Evolutionary conservation across 371 early-diverging fungal species (phyloP).

Genomic region (Syncephalastrum contaminatum): DNA sequence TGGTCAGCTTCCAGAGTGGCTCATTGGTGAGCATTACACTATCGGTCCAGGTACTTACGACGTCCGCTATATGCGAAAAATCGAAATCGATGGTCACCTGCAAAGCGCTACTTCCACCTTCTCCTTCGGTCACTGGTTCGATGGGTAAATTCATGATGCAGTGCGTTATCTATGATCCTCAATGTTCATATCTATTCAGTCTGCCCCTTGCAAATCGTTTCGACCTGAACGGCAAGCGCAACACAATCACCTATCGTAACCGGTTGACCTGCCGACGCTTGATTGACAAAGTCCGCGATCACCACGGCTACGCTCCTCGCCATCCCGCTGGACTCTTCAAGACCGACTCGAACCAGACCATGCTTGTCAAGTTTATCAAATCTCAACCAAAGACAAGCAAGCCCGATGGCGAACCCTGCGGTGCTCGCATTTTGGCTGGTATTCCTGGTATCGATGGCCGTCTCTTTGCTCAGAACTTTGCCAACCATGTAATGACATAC

Average conservation of each 20-base stretch:
- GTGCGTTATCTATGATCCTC: neutral
- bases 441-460: slow-evolving; percentile 61
- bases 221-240: slow-evolving; percentile 55
- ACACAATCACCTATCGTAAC: slow-evolving; percentile 59
- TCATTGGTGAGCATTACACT: slow-evolving; percentile 63
- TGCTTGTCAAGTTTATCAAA: slow-evolving; percentile 57
- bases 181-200: slow-evolving; percentile 19
- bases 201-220: slow-evolving; percentile 63
- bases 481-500: slow-evolving; percentile 49
- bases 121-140: slow-evolving; percentile 72
- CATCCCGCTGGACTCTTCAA: slow-evolving; percentile 68
- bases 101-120: slow-evolving; percentile 63
- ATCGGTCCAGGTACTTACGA: slow-evolving; percentile 67
- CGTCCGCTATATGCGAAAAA: slow-evolving; percentile 60
- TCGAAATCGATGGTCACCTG: slow-evolving; percentile 56
- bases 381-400: slow-evolving; percentile 46
- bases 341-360: slow-evolving; percentile 68
- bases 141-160: slow-evolving; percentile 45
- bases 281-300: slow-evolving; percentile 62
- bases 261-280: slow-evolving; percentile 59
- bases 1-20: slow-evolving; percentile 64
- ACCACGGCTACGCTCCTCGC: slow-evolving; percentile 65
- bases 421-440: slow-evolving; percentile 44
- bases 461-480: slow-evolving; percentile 58
- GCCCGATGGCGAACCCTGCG: slow-evolving; percentile 60